Conservation (phyloP, 805 yeast species). For the Dipodascus geniculatus region DNA sequence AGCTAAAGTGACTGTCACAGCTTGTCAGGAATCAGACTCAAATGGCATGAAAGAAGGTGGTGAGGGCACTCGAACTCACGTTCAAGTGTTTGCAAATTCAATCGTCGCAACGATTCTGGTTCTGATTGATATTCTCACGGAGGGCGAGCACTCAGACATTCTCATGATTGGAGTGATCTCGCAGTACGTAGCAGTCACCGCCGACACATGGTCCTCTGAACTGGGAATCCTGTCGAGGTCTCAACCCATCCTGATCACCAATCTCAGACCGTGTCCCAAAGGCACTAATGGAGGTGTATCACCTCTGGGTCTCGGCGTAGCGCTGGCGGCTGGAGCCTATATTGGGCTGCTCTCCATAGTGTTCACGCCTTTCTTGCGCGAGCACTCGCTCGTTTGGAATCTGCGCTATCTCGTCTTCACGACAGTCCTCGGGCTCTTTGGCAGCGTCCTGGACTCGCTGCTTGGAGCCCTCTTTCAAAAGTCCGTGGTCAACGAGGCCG, state of each 20-base stretch:
- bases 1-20: conserved; percentile 21
- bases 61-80: conserved; percentile 27
- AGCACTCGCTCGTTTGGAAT: conserved; percentile 10
- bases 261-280: conserved; percentile 31
- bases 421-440: conserved; percentile 27
- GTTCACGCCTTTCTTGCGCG: conserved; percentile 15
- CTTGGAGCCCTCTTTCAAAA: conserved; percentile 32
- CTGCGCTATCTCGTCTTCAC: conserved; percentile 19
- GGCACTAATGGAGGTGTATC: conserved; percentile 40
- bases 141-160: conserved; percentile 2
- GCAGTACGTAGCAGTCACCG: conserved; percentile 34
- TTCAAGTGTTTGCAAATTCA: conserved; percentile 34
- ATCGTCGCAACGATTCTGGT: conserved; percentile 28
- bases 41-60: conserved; percentile 11
- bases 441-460: conserved; percentile 31
- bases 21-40: neutral
- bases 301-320: conserved; percentile 27
- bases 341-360: conserved; percentile 24
- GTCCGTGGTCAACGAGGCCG: conserved; percentile 26
- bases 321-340: conserved; percentile 26
- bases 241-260: conserved; percentile 31
- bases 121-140: conserved; percentile 13
- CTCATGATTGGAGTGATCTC: conserved; percentile 22
- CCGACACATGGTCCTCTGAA: conserved; percentile 39
- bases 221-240: conserved; percentile 31